phyloP scores from a whole-genome alignment of 805 yeast species.

The Tetrapisispora phaffii region DNA sequence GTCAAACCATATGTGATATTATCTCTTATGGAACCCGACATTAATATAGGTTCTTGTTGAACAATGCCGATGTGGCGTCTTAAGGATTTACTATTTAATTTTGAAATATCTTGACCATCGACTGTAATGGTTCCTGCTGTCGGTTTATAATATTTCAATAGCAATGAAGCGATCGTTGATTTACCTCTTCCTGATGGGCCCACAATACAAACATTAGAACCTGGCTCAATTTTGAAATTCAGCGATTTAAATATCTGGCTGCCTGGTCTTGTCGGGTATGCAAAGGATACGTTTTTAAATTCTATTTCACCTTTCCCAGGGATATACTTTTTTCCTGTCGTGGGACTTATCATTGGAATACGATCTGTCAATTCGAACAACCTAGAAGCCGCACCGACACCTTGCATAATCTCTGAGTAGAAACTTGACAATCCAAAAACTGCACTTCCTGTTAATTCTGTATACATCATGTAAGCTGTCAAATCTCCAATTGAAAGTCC shows the following conservation, averaged over 20 bases:
- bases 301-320: constrained; percentile 39
- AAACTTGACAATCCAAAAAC: constrained; percentile 88
- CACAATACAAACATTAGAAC: constrained; percentile 61
- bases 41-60: constrained; percentile 66
- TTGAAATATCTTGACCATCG: constrained; percentile 42
- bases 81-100: constrained; percentile 40
- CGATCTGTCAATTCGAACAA: constrained; percentile 79
- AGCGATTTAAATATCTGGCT: constrained; percentile 43
- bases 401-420: constrained; percentile 94
- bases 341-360: constrained; percentile 58
- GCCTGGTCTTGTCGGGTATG: constrained; percentile 82
- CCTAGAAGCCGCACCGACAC: constrained; percentile 92
- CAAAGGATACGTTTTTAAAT: constrained; percentile 59
- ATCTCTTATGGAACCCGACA: constrained; percentile 73
- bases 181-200: constrained; percentile 93
- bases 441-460: constrained; percentile 87
- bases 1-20: constrained; percentile 63
- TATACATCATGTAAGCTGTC: constrained; percentile 89
- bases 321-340: constrained; percentile 43
- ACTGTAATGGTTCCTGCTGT: constrained; percentile 39
- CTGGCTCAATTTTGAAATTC: constrained; percentile 39
- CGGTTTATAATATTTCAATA: constrained; percentile 47
- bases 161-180: constrained; percentile 59
- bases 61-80: constrained; percentile 61
- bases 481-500: constrained; percentile 78